Evolutionary conservation across 1,284 basidiomycete genomes (phyloP).

Genomic region (Cutaneotrichosporon sp.): DNA sequence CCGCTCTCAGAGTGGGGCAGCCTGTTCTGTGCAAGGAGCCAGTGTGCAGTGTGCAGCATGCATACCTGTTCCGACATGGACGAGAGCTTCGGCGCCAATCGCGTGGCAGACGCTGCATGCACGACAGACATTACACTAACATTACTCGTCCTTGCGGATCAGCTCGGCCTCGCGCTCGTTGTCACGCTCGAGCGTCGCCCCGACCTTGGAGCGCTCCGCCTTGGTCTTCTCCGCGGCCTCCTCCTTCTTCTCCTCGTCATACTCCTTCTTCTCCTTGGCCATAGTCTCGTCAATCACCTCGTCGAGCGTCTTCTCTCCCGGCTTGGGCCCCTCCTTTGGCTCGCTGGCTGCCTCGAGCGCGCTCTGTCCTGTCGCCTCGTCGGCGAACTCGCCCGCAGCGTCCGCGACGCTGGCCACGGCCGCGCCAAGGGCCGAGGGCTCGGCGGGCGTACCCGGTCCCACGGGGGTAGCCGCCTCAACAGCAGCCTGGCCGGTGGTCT

Average conservation of each 20-base stretch:
- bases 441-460: too few relatives aligned
- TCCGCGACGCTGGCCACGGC: not conserved
- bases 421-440: too few relatives aligned
- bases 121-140: not conserved
- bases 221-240: constrained; percentile 6
- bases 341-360: constrained; percentile 1
- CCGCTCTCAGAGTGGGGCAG: not conserved
- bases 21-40: too few relatives aligned
- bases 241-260: constrained; percentile 12
- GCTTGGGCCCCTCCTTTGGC: constrained; percentile 2
- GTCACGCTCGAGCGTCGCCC: not conserved
- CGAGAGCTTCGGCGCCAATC: too few relatives aligned
- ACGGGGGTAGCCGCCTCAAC: too few relatives aligned
- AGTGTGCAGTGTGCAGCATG: too few relatives aligned
- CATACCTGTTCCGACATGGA: too few relatives aligned
- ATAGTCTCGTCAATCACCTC: constrained; percentile 27
- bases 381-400: constrained; percentile 7
- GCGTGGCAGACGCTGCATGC: not conserved
- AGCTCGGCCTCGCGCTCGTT: not conserved
- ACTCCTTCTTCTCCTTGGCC: constrained; percentile 21
- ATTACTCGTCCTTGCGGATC: constrained; percentile 1
- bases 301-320: constrained; percentile 23
- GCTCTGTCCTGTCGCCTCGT: constrained; percentile 4
- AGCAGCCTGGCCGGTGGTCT: too few relatives aligned
- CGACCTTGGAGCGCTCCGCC: not conserved